Evolutionary conservation across 495 filamentous ascomycete genomes (phyloP).

Genomic region (Annulohypoxylon bovei): DNA sequence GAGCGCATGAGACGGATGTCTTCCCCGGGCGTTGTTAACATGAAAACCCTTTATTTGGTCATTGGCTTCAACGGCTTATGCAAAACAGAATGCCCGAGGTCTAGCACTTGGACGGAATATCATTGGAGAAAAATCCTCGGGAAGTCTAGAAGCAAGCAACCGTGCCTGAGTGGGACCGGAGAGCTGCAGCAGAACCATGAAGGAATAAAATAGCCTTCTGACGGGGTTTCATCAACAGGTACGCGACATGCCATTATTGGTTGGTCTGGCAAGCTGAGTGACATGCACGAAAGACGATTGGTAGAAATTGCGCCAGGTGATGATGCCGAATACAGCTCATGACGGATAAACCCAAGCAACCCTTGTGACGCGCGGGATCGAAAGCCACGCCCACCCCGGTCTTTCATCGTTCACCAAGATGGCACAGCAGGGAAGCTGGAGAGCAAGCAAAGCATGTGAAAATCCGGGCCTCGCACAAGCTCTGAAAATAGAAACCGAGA

Average conservation of each 20-base stretch:
- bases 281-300: conserved; percentile 32
- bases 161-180: conserved; percentile 34
- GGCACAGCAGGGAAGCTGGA: conserved; percentile 7
- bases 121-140: conserved; percentile 21
- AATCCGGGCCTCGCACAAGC: conserved; percentile 7
- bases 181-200: conserved; percentile 19
- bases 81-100: conserved; percentile 29
- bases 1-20: not conserved
- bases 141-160: conserved; percentile 35
- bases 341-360: conserved; percentile 15
- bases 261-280: conserved; percentile 24
- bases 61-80: conserved; percentile 2
- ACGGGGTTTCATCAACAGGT: conserved; percentile 35
- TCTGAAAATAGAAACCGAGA: conserved; percentile 15
- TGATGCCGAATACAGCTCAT: conserved; percentile 35
- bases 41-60: not conserved
- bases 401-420: conserved; percentile 3
- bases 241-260: conserved; percentile 34
- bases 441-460: conserved; percentile 30
- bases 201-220: conserved; percentile 32
- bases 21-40: not conserved
- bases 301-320: conserved; percentile 36
- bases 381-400: conserved; percentile 31
- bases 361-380: conserved; percentile 29
- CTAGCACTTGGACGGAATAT: conserved; percentile 17